Conservation (phyloP, 2,329 filamentous ascomycete species). For the Hypoxylon sp. region DNA sequence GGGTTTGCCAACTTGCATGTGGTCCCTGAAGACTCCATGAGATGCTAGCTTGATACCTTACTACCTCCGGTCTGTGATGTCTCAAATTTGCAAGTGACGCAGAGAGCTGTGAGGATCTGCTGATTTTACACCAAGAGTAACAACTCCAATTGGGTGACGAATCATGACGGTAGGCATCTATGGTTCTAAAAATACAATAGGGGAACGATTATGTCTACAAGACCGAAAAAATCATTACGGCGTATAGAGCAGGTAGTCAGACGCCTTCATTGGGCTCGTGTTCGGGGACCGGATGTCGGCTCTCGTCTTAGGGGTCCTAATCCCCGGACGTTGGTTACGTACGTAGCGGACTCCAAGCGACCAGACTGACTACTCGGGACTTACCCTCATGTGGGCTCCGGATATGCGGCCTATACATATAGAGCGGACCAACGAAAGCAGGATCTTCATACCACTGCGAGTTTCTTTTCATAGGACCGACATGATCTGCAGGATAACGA, state of each 20-base stretch:
- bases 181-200: neutral
- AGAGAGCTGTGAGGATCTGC: neutral
- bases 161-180: neutral
- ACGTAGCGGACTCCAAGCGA: neutral
- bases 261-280: neutral
- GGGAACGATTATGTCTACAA: neutral
- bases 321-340: neutral
- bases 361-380: neutral
- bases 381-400: conserved; percentile 12
- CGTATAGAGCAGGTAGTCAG: neutral
- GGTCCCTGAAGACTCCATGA: neutral
- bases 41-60: neutral
- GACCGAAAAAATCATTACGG: neutral
- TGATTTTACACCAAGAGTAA: neutral
- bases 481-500: conserved; percentile 33
- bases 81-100: neutral
- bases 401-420: conserved; percentile 4
- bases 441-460: conserved; percentile 5
- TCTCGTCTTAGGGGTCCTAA: neutral
- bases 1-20: neutral
- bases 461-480: conserved; percentile 9
- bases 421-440: conserved; percentile 14
- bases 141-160: neutral
- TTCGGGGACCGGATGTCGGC: neutral
- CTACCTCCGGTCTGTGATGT: neutral